Evolutionary conservation across 345 rosid species (phyloP), one percentile per base, ranked within the genome.

Genomic region (Viola odorata): DNA sequence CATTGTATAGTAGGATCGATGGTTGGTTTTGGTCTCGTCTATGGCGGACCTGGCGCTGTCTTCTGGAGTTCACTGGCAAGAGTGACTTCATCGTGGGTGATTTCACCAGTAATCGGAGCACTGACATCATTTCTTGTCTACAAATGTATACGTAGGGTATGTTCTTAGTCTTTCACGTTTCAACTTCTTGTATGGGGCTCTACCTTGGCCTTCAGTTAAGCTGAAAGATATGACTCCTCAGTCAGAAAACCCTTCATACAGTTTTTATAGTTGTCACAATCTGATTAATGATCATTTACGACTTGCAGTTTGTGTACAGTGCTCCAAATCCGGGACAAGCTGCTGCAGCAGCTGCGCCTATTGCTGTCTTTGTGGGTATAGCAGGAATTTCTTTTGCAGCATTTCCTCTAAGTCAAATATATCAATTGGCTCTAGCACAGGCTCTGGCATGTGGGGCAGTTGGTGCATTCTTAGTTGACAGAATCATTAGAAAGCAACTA

Each of bases 241-340:
- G 32, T 23, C 32, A 23, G 32, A 23, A 23, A 23, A 23, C 32
- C 32, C 32, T 23, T 23, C 32, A 7, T 6, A 47, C 12, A 47
- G n/a, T 47, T 6, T 60, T 37, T 32, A 5, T 9, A 47, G n/a
- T 55, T 53, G 61, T 60, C 44, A 62, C 66, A 7, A 11, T 44
- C 47, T 11, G 47, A 6, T 11, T 11, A 11, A 6, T 3, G 9
- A 3, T 44, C 13, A 23, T 59, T 8, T 68, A 52, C 66, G 61
- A 14, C 48, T 4, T 68, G 70, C 75, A 89, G 97, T 94, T 94
- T 77, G 97, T 90, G 47, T 92, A 92, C 84, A 85, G 97, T 70
- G 98, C 98, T 79, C 85, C 78, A 49, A 90, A 94, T 78, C 97
- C 96, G 1, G 99, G 99, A 50, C 90, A 75, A 82, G 97, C 97